Conservation (phyloP, 1,139 yeast genomes). For the Lodderomyces pseudojiufengensis region DNA sequence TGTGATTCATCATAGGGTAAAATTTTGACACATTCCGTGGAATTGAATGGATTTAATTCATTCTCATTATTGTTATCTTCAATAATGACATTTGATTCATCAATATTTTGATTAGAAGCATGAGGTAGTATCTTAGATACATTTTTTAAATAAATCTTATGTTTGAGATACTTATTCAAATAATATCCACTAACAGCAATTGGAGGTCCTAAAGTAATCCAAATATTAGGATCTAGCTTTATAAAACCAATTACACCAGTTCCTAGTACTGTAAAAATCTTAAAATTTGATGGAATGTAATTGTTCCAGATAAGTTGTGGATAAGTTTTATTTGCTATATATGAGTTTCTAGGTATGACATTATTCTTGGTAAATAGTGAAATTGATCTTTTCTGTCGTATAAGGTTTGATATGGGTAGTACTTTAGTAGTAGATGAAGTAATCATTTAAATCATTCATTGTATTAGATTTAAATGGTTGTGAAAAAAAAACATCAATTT, state of each 20-base stretch:
- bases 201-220: slow-evolving; percentile 40
- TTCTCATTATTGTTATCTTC: too few species aligned
- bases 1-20: slow-evolving; percentile 33
- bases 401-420: too few species aligned
- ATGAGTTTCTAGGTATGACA: slow-evolving; percentile 34
- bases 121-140: background rate
- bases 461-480: too few species aligned
- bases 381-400: too few species aligned
- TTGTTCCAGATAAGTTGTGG: slow-evolving; percentile 25
- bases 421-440: too few species aligned
- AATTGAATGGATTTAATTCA: too few species aligned
- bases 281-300: slow-evolving; percentile 24
- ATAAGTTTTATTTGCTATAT: slow-evolving; percentile 24
- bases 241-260: slow-evolving; percentile 28
- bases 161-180: slow-evolving; percentile 16
- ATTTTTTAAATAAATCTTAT: slow-evolving; percentile 16
- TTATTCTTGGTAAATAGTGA: too few species aligned
- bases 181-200: slow-evolving; percentile 25
- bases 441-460: too few species aligned
- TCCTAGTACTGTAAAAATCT: slow-evolving; percentile 28
- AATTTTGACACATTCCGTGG: slow-evolving; percentile 19
- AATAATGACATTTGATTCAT: slow-evolving; percentile 2
- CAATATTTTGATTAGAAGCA: slow-evolving; percentile 11
- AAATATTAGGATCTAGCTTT: slow-evolving; percentile 34
- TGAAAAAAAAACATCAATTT: too few species aligned